A percentile compares a stretch with the other conserved stretches of the same genome.
Conservation (phyloP, 805 yeast species). For the Metschnikowia peoriensis region DNA sequence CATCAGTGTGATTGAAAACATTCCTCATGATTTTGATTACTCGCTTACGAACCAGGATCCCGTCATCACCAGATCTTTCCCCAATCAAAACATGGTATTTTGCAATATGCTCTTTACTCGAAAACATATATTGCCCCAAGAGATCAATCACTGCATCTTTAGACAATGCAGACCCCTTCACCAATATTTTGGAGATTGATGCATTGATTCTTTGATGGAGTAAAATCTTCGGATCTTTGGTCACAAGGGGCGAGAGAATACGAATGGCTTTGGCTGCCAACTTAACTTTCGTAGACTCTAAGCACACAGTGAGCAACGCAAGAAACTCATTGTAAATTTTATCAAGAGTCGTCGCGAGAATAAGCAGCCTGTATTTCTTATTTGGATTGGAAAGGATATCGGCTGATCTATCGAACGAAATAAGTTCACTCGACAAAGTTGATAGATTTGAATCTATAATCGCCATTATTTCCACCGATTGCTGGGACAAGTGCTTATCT, state of each 20-base stretch:
- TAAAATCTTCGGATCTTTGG: slow-evolving; percentile 51
- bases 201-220: slow-evolving; percentile 48
- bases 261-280: slow-evolving; percentile 58
- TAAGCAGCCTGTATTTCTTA: slow-evolving; percentile 2
- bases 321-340: slow-evolving; percentile 53
- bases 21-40: slow-evolving; percentile 51
- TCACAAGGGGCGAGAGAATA: slow-evolving; percentile 54
- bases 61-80: slow-evolving; percentile 53
- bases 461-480: not conserved
- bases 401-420: too few relatives aligned
- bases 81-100: slow-evolving; percentile 51
- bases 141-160: slow-evolving; percentile 75
- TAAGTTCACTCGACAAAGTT: not conserved
- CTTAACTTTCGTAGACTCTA: slow-evolving; percentile 33
- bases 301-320: slow-evolving; percentile 39
- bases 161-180: slow-evolving; percentile 66
- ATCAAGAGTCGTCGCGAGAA: slow-evolving; percentile 5
- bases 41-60: slow-evolving; percentile 62
- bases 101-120: slow-evolving; percentile 44
- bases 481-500: not conserved
- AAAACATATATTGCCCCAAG: slow-evolving; percentile 46
- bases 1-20: slow-evolving; percentile 41
- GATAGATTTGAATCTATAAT: slow-evolving; percentile 8
- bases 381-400: not conserved
- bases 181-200: slow-evolving; percentile 50